Conservation (phyloP, 192 early-diverging fungal genomes). For the Umbelopsis vinacea region DNA sequence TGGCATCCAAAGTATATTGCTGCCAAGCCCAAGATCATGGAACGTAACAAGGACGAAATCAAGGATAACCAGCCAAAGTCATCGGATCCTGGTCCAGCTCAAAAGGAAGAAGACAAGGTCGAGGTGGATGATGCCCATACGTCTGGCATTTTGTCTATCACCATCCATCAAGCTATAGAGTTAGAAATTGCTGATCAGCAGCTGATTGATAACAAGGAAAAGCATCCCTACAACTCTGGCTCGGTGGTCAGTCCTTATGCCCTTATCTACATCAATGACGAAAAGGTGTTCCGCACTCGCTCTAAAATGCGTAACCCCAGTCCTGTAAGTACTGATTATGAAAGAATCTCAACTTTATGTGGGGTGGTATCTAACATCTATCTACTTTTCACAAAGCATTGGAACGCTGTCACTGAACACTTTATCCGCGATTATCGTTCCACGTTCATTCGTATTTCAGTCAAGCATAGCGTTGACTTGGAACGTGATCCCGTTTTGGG, state of each 20-base stretch:
- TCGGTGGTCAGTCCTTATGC: slow-evolving; percentile 34
- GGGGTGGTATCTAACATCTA: neutral
- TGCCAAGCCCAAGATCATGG: slow-evolving; percentile 19
- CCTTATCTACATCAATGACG: slow-evolving; percentile 32
- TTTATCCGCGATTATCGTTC: slow-evolving; percentile 21
- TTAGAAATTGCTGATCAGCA: slow-evolving; percentile 33
- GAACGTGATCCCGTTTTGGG: slow-evolving; percentile 33
- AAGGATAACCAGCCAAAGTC: neutral
- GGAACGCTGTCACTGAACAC: slow-evolving; percentile 36
- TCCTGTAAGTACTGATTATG: slow-evolving; percentile 23
- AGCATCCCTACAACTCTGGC: slow-evolving; percentile 30
- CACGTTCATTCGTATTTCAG: slow-evolving; percentile 22
- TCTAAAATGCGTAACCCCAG: slow-evolving; percentile 25
- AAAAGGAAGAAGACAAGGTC: neutral
- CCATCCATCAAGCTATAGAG: slow-evolving; percentile 29
- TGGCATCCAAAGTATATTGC: slow-evolving; percentile 37
- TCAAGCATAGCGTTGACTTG: slow-evolving; percentile 31
- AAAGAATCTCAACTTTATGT: neutral
- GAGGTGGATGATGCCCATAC: neutral
- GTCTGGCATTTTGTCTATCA: slow-evolving; percentile 28
- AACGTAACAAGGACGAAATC: slow-evolving; percentile 1
- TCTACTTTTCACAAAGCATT: slow-evolving; percentile 19
- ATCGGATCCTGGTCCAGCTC: neutral
- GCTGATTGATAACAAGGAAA: slow-evolving; percentile 11
- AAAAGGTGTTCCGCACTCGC: slow-evolving; percentile 26